A percentile compares a stretch with the other conserved stretches of the same genome.
phyloP scores from a whole-genome alignment of 352 stramenopile species.

The Globisporangium heterothallicum region DNA sequence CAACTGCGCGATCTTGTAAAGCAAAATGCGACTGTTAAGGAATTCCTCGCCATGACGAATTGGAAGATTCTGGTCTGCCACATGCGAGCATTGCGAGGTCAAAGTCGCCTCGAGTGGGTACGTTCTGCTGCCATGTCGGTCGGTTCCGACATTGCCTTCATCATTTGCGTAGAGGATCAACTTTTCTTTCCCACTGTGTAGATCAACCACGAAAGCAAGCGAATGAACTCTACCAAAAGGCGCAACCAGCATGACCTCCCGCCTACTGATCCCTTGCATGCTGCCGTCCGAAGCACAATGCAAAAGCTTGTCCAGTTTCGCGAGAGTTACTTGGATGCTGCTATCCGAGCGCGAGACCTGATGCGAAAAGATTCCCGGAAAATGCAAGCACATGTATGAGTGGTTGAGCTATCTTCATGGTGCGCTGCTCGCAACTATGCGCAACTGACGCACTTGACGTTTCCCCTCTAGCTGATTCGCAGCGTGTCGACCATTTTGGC shows the following conservation, averaged over 20 bases:
- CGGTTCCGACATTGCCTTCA: neutral
- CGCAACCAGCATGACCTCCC: neutral
- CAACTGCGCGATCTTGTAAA: conserved; percentile 44
- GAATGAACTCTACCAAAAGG: neutral
- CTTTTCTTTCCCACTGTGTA: conserved; percentile 2
- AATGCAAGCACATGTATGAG: conserved; percentile 35
- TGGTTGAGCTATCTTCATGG: neutral
- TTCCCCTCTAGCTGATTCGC: conserved; percentile 38
- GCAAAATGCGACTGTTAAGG: conserved; percentile 21
- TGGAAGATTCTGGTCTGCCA: conserved; percentile 47
- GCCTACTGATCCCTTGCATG: neutral
- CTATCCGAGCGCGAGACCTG: conserved; percentile 19
- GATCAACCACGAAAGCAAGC: conserved; percentile 17
- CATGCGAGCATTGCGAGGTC: conserved; percentile 17
- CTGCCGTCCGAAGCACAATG: conserved; percentile 31
- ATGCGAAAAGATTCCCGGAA: conserved; percentile 25
- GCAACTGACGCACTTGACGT: neutral
- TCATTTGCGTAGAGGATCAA: neutral
- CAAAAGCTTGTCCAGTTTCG: conserved; percentile 34
- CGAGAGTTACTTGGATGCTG: conserved; percentile 24
- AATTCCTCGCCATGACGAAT: conserved; percentile 21
- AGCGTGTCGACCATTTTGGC: conserved; percentile 44
- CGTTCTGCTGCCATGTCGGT: neutral
- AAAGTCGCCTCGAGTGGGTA: conserved; percentile 43
- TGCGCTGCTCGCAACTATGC: too few relatives aligned